Evolutionary conservation across 2,329 filamentous ascomycete genomes (phyloP).

Genomic region (Bertia moriformis): DNA sequence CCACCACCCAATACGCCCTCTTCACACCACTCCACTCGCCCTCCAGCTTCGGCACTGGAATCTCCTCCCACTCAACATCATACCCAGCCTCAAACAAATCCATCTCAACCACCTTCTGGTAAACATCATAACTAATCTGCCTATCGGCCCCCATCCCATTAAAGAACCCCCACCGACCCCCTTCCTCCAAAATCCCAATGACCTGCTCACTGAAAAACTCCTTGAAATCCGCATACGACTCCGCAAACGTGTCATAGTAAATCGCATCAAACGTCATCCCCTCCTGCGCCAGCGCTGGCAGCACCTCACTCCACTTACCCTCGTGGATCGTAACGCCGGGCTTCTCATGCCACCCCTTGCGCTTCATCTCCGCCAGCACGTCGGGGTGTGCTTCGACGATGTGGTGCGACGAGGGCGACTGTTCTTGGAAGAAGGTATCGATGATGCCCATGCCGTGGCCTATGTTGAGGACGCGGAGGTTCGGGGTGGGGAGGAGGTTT

Average conservation of each 20-base stretch:
- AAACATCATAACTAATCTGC: constrained; percentile 21
- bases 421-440: constrained; percentile 26
- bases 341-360: constrained; percentile 29
- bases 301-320: constrained; percentile 30
- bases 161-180: constrained; percentile 19
- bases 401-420: constrained; percentile 25
- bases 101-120: constrained; percentile 14
- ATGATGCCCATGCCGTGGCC: constrained; percentile 35
- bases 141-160: constrained; percentile 18
- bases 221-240: constrained; percentile 17
- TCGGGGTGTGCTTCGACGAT: constrained; percentile 34
- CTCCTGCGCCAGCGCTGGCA: constrained; percentile 25
- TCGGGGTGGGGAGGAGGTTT: constrained; percentile 18
- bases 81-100: constrained; percentile 3
- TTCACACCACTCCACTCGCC: constrained; percentile 3
- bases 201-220: constrained; percentile 20
- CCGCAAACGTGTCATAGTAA: constrained; percentile 21
- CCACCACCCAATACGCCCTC: constrained; percentile 2
- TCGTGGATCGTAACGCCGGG: constrained; percentile 29
- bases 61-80: constrained; percentile 3
- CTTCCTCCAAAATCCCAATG: constrained; percentile 13
- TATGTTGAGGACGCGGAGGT: constrained; percentile 29
- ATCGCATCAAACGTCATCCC: constrained; percentile 26
- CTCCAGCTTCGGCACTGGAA: constrained; percentile 2
- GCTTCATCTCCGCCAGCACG: constrained; percentile 25